Base-by-base conservation (phyloP, 2,329 filamentous ascomycete genomes). In the Tolypocladium album region DNA sequence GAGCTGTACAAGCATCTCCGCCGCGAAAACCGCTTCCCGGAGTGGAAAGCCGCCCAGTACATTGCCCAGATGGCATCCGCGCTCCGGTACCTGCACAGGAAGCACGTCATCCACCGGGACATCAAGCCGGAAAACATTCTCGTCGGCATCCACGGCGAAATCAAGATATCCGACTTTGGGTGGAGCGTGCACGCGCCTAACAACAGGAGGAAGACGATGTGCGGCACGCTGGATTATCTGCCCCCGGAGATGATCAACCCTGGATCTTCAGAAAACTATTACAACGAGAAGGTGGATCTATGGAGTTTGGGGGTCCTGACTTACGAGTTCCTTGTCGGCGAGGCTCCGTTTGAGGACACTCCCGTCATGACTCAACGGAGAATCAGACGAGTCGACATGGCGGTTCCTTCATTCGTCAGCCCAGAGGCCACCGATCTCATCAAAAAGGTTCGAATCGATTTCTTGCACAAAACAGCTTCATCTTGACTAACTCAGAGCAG, bases 161-260 rank as follows among this genome's bases (percentile, higher is more conserved):
- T 99, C 78, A 99, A 99, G 76, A 92, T 99, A 70, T 95, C 91
- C 5, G 94, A 99, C 74, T 99, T 97, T 70, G 93, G 94, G 57
- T 99, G 94, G 94, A 95, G 90, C 72, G 94, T 97, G 4, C 94
- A 99, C 74, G 94, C 94, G 6, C 94, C 94, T 36, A 97, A 96
- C 75, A 95, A 93, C 77, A 82, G 94, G 67, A 83, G 94, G 63
- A 88, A 92, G 70, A 99, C 94, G 60, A 92, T 97, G 85, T 99
- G 94, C 73, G 94, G 94, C 64, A 99, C 94, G 22, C 84, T 97
- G 50, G 94, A 99, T 76, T 99, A 99, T 74, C 84, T 99, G 20
- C 94, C 94, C 3, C 94, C 94, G 5, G 94, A 99, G 85, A 99
- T 99, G 94, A 84, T 97, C 74, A 90, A 88, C 74, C 84, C 87